Percentiles rank a stretch among this genome's conserved stretches.
These are phyloP conservation scores for Dicorynia guianensis DNA, from an alignment of 306 rosid species.

Conservation along the genomic window DNA sequence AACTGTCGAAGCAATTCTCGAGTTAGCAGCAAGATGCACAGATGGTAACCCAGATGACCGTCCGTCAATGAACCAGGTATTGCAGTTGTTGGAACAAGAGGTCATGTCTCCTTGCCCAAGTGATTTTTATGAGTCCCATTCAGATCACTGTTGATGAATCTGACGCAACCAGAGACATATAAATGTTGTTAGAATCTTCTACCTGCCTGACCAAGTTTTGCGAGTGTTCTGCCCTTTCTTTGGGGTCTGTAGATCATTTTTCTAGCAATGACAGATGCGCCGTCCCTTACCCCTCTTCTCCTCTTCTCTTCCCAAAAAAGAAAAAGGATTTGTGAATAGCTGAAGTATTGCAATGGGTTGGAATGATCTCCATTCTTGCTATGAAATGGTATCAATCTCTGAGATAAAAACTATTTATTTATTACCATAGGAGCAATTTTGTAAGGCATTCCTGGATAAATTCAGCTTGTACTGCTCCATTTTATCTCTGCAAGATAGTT, in stretches of 20 bases:
- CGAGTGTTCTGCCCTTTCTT: conserved; percentile 33
- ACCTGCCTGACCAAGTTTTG: conserved; percentile 8
- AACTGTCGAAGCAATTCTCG: conserved; percentile 80
- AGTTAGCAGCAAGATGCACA: conserved; percentile 83
- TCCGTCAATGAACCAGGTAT: conserved; percentile 83
- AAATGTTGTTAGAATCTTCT: conserved; percentile 5
- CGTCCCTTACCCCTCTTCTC: no score
- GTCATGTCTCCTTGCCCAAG: conserved; percentile 90
- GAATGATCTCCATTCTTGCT: background rate
- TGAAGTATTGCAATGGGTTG: background rate
- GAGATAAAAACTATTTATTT: background rate
- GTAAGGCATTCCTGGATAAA: background rate
- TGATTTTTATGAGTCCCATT: conserved; percentile 84
- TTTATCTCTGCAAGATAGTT: no score
- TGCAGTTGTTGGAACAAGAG: conserved; percentile 88
- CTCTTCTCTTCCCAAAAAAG: no score
- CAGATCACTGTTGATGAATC: conserved; percentile 60
- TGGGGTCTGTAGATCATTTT: conserved; percentile 41
- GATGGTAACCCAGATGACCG: conserved; percentile 86
- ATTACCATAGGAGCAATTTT: background rate
- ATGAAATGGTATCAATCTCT: background rate
- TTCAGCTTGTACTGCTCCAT: no score
- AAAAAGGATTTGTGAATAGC: no score
- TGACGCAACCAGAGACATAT: background rate
- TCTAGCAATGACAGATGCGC: background rate